phyloP scores from a whole-genome alignment of 495 filamentous ascomycete genomes.

The Penicillium robsamsonii region DNA sequence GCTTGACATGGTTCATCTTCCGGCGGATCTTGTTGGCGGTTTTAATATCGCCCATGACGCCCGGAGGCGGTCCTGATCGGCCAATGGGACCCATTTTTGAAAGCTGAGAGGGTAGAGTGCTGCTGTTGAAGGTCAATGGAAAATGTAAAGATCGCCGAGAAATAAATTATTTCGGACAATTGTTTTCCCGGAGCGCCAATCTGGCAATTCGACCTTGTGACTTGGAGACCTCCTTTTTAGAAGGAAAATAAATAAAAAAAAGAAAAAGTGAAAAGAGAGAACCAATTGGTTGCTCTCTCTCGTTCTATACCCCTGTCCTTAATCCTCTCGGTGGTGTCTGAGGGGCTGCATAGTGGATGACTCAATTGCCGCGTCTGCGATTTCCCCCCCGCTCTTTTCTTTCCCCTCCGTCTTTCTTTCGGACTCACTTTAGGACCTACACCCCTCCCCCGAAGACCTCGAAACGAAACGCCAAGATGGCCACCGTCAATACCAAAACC shows the following conservation, averaged over 20 bases:
- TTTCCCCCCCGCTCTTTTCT: constrained; percentile 36
- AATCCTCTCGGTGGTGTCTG: constrained; percentile 20
- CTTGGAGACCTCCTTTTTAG: constrained; percentile 15
- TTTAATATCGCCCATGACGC: constrained; percentile 27
- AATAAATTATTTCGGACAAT: constrained; percentile 33
- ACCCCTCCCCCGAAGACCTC: constrained; percentile 29
- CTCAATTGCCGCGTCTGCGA: constrained; percentile 44
- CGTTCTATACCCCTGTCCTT: constrained; percentile 9
- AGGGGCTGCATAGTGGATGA: constrained; percentile 43
- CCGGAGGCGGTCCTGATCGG: constrained; percentile 29
- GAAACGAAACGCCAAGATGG: constrained; percentile 47
- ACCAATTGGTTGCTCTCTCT: constrained; percentile 14
- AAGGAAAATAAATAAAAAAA: constrained; percentile 15
- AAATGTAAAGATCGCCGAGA: constrained; percentile 18
- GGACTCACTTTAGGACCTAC: constrained; percentile 24
- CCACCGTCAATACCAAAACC: constrained; percentile 73
- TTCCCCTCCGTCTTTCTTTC: constrained; percentile 34
- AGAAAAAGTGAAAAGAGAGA: constrained; percentile 3
- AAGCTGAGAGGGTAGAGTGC: constrained; percentile 4
- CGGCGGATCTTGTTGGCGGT: constrained; percentile 70
- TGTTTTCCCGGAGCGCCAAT: constrained; percentile 21
- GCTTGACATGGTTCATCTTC: constrained; percentile 68
- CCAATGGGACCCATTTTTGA: constrained; percentile 29
- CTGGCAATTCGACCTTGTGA: constrained; percentile 12
- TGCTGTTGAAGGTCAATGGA: constrained; percentile 12